A percentile compares a stretch with the other conserved stretches of the same genome.
Conservation (phyloP, 805 yeast genomes). For the Candida awuae region DNA sequence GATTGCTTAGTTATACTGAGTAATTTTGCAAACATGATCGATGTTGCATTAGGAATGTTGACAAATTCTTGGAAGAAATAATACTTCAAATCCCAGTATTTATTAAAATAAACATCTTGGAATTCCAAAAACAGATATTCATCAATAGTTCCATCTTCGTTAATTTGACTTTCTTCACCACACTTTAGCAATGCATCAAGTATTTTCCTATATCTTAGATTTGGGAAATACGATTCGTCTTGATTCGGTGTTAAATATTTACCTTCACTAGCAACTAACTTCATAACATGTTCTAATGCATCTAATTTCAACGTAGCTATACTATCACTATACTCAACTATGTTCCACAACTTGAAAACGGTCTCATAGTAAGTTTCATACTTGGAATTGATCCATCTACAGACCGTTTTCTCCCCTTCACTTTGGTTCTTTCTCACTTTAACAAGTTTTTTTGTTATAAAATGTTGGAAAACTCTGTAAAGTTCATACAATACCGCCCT, state of each 20-base stretch:
- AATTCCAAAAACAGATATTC: slow-evolving; percentile 40
- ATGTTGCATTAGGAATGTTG: slow-evolving; percentile 10
- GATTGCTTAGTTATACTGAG: slow-evolving; percentile 31
- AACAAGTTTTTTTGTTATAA: slow-evolving; percentile 37
- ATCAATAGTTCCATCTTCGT: slow-evolving; percentile 40
- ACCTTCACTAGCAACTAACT: slow-evolving; percentile 50
- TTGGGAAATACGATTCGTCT: slow-evolving; percentile 58
- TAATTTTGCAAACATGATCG: slow-evolving; percentile 32
- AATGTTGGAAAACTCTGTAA: slow-evolving; percentile 39
- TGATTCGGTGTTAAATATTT: slow-evolving; percentile 40
- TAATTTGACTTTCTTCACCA: slow-evolving; percentile 33
- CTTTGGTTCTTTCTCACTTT: slow-evolving; percentile 25
- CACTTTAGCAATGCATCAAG: slow-evolving; percentile 27
- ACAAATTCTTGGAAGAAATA: slow-evolving; percentile 52
- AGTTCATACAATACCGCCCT: slow-evolving; percentile 37
- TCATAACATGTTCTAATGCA: slow-evolving; percentile 46
- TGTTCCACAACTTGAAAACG: slow-evolving; percentile 35
- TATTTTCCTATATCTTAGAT: slow-evolving; percentile 37
- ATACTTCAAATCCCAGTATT: slow-evolving; percentile 71
- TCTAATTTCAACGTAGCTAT: slow-evolving; percentile 43
- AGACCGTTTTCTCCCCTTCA: slow-evolving; percentile 43
- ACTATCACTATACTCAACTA: slow-evolving; percentile 29
- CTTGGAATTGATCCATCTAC: slow-evolving; percentile 54
- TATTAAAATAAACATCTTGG: slow-evolving; percentile 41
- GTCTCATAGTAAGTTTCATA: slow-evolving; percentile 46